Conservation (phyloP, 2,329 filamentous ascomycete genomes). For the Spiromastix sp. region DNA sequence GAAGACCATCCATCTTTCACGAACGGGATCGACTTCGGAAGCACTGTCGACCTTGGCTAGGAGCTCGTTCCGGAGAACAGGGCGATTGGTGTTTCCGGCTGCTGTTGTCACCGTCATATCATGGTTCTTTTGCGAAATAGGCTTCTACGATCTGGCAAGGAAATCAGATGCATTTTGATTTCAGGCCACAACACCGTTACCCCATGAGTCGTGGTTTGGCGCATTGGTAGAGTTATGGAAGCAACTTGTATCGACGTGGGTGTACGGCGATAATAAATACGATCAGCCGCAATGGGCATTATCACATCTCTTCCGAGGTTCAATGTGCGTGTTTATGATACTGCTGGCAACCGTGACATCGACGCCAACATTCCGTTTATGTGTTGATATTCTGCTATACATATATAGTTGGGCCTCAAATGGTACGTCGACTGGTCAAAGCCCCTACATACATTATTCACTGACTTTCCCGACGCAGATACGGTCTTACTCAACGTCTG, state of each 20-base stretch:
- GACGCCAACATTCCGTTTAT: slow-evolving; percentile 40
- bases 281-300: slow-evolving; percentile 52
- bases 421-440: slow-evolving; percentile 18
- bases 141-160: slow-evolving; percentile 46
- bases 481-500: slow-evolving; percentile 50
- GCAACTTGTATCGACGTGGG: slow-evolving; percentile 44
- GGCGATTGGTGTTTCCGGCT: slow-evolving; percentile 49
- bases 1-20: slow-evolving; percentile 48
- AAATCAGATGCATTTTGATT: slow-evolving; percentile 52
- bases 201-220: slow-evolving; percentile 28
- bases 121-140: slow-evolving; percentile 47
- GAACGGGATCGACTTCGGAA: slow-evolving; percentile 43
- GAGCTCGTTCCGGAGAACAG: slow-evolving; percentile 49
- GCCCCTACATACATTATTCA: too few relatives aligned
- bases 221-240: slow-evolving; percentile 37
- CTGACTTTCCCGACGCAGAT: slow-evolving; percentile 25
- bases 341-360: slow-evolving; percentile 43
- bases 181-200: slow-evolving; percentile 38
- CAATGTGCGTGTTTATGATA: slow-evolving; percentile 45
- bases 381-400: slow-evolving; percentile 37
- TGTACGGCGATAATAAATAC: slow-evolving; percentile 40
- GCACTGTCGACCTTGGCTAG: slow-evolving; percentile 46
- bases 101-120: slow-evolving; percentile 44
- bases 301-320: slow-evolving; percentile 44
- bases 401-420: slow-evolving; percentile 34